These are phyloP conservation scores for Hippophae tibetana DNA, from an alignment of 306 rosid genomes.

Conservation along the genomic window DNA sequence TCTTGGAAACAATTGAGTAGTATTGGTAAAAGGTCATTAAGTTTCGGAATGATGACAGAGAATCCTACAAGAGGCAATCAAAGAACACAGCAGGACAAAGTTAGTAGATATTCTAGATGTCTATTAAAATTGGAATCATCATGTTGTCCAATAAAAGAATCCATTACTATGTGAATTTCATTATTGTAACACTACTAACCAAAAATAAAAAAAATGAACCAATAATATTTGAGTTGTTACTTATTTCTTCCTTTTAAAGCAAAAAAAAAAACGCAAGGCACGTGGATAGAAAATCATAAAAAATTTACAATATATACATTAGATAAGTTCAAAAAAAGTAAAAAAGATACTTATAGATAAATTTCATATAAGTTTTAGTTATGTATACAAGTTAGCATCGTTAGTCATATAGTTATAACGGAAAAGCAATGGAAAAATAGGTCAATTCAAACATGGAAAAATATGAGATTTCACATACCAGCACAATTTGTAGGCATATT, in stretches of 20 bases:
- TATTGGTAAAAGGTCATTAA: slow-evolving; percentile 55
- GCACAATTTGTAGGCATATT: slow-evolving; percentile 36
- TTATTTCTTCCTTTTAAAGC: neutral
- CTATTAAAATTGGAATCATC: neutral
- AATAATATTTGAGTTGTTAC: neutral
- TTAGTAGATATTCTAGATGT: neutral
- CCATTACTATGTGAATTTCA: neutral
- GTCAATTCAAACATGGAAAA: neutral
- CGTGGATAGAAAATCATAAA: neutral
- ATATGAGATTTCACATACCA: slow-evolving; percentile 40
- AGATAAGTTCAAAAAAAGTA: too few species aligned
- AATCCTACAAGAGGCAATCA: slow-evolving; percentile 35
- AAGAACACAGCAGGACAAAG: neutral
- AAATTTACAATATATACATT: too few species aligned
- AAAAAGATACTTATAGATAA: too few species aligned
- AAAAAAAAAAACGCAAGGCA: slow-evolving; percentile 1
- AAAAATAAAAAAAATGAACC: neutral
- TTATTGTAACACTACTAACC: neutral
- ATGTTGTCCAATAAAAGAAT: neutral
- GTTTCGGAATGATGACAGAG: slow-evolving; percentile 37
- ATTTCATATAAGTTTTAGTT: too few species aligned
- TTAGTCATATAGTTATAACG: neutral
- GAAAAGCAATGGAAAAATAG: neutral
- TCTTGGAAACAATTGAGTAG: slow-evolving; percentile 66
- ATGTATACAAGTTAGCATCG: neutral